Base-by-base conservation (phyloP, 768 basidiomycete genomes). In the Udeniomyces megalosporus region DNA sequence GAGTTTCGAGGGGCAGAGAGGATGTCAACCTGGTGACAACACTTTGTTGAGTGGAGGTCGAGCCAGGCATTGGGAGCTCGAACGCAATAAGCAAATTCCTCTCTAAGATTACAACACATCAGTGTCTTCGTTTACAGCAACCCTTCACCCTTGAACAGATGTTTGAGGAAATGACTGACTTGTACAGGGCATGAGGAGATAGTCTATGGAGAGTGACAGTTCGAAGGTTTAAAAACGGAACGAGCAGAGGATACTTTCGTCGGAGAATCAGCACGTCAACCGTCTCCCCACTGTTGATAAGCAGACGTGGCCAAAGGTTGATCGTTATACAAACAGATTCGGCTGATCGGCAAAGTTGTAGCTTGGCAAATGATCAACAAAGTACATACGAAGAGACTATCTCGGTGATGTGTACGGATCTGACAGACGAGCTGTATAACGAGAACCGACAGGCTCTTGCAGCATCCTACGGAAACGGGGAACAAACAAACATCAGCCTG, bases 241-340 rank as follows among this genome's bases (percentile, higher is more conserved):
- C 24, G 52, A 57, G 45, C n/a, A 47, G 22, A 3, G 61, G 61
- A 26, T 62, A 62, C 22, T 51, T 49, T 7, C 55, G 46, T 26
- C 61, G 46, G 14, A 62, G 48, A 47, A 62, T 62, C 47, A 57
- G 31, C 31, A 62, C 55, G 42, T 62, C 61, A 0, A 62, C 61
- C 14, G 47, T 7, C 42, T 50, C 35, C 29, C 61, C 55, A 4
- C 20, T 20, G 15, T 42, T 29, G n/a, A 42, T 42, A 17, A 42
- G 38, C 10, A 17, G 17, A 42, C 8, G 17, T 8, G 17, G 38
- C 17, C 38, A 42, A 17, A 17, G 38, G n/a, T n/a, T n/a, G n/a
- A n/a, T n/a, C n/a, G n/a, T n/a, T n/a, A n/a, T n/a, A n/a, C n/a
- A n/a, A n/a, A n/a, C n/a, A n/a, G n/a, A n/a, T n/a, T n/a, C n/a